A percentile compares a stretch with the other conserved stretches of the same genome.
Conservation (phyloP, 257 asterid species). For the Solanum pennellii region DNA sequence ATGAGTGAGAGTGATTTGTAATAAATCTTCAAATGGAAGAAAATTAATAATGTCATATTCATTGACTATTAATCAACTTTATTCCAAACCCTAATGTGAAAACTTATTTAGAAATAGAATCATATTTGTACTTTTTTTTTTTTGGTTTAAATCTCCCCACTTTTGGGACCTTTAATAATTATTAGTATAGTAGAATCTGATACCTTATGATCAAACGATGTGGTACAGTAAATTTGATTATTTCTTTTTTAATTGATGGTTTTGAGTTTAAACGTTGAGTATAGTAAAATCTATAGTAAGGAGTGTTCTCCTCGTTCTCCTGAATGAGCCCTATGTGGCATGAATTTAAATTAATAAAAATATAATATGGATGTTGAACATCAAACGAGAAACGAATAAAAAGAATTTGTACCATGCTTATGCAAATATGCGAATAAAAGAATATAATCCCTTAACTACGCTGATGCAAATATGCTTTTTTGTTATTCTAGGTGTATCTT, state of each 20-base stretch:
- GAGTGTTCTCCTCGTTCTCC: not conserved
- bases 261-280: not conserved
- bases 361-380: accelerated
- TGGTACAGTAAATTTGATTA: accelerated
- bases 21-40: not conserved
- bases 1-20: not conserved
- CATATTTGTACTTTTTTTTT: not conserved
- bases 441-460: too few species aligned
- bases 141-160: not conserved
- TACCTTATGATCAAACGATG: accelerated
- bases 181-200: not conserved
- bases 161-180: not conserved
- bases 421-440: not conserved
- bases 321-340: not conserved
- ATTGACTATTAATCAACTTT: not conserved
- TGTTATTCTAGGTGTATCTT: too few species aligned
- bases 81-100: not conserved
- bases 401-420: not conserved
- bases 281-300: accelerated
- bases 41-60: not conserved
- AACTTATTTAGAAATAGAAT: not conserved
- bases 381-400: too few species aligned
- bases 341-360: too few species aligned
- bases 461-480: too few species aligned
- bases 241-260: too few species aligned